Conservation (phyloP, 306 rosid genomes). For the Cucumis melo region DNA sequence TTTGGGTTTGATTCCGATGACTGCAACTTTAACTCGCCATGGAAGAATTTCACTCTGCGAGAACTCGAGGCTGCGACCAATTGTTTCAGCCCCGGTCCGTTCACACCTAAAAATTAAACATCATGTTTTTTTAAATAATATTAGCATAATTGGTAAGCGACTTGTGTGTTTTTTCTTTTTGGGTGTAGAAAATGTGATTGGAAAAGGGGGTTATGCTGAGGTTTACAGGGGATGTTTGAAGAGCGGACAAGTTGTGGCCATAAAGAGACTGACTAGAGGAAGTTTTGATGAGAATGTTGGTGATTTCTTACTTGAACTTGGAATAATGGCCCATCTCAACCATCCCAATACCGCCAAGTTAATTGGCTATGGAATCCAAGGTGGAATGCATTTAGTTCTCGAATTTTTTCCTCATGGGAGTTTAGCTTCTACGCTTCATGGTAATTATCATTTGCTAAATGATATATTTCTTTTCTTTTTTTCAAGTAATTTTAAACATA, state of each 20-base stretch:
- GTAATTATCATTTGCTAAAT: slow-evolving; percentile 16
- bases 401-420: slow-evolving; percentile 78
- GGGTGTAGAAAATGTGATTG: slow-evolving; percentile 68
- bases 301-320: slow-evolving; percentile 77
- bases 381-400: slow-evolving; percentile 89
- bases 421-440: slow-evolving; percentile 72
- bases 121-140: no score
- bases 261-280: slow-evolving; percentile 65
- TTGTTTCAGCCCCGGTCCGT: slow-evolving; percentile 55
- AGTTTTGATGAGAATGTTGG: slow-evolving; percentile 57
- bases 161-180: background rate
- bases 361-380: slow-evolving; percentile 89
- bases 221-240: slow-evolving; percentile 74
- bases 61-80: slow-evolving; percentile 67
- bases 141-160: background rate
- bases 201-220: slow-evolving; percentile 96
- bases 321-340: slow-evolving; percentile 82
- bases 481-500: background rate
- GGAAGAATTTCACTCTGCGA: slow-evolving; percentile 63
- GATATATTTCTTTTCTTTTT: background rate
- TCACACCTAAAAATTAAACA: background rate
- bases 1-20: slow-evolving; percentile 26
- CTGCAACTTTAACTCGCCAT: slow-evolving; percentile 38
- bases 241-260: slow-evolving; percentile 60
- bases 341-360: slow-evolving; percentile 80